Percentiles rank a stretch among this genome's conserved stretches.
These are phyloP conservation scores for Coniochaeta hoffmannii DNA, from an alignment of 2,329 filamentous ascomycete genomes.

Conservation along the genomic window DNA sequence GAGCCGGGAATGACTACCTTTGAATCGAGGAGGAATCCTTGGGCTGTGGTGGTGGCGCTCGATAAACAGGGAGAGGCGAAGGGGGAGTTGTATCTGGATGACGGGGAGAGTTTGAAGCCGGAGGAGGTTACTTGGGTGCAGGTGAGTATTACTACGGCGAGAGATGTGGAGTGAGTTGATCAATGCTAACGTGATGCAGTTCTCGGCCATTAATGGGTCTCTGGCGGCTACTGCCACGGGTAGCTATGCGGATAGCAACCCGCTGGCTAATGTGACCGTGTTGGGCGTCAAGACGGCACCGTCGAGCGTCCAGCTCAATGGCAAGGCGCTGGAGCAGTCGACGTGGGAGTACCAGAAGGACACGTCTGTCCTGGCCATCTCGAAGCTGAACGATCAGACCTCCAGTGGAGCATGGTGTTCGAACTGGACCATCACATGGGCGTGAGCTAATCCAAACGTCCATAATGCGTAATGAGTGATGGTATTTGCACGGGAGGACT, in stretches of 20 bases:
- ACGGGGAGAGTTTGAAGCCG: conserved; percentile 60
- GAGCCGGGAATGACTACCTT: conserved; percentile 60
- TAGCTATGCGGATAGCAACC: conserved; percentile 46
- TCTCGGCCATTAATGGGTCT: conserved; percentile 23
- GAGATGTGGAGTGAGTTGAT: conserved; percentile 4
- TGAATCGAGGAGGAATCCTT: conserved; percentile 55
- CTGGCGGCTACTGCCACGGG: conserved; percentile 43
- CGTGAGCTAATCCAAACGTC: background rate
- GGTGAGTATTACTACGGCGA: conserved; percentile 19
- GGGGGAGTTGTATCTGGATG: conserved; percentile 64
- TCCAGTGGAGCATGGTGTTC: conserved; percentile 47
- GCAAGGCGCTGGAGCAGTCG: conserved; percentile 27
- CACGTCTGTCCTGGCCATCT: conserved; percentile 40
- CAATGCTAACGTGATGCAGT: conserved; percentile 7
- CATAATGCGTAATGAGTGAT: too few species aligned
- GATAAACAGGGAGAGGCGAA: conserved; percentile 44
- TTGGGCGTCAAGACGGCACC: conserved; percentile 41
- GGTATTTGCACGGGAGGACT: too few species aligned
- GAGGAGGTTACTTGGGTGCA: conserved; percentile 47
- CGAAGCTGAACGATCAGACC: conserved; percentile 40
- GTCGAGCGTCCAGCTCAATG: conserved; percentile 45
- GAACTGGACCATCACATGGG: conserved; percentile 36
- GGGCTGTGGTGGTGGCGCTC: conserved; percentile 59
- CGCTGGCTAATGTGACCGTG: conserved; percentile 55
- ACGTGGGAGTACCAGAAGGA: conserved; percentile 41